Evolutionary conservation across 2,329 filamentous ascomycete species (phyloP), one percentile per base, ranked within the genome.

Genomic region (Arthrobotrys musiformis): DNA sequence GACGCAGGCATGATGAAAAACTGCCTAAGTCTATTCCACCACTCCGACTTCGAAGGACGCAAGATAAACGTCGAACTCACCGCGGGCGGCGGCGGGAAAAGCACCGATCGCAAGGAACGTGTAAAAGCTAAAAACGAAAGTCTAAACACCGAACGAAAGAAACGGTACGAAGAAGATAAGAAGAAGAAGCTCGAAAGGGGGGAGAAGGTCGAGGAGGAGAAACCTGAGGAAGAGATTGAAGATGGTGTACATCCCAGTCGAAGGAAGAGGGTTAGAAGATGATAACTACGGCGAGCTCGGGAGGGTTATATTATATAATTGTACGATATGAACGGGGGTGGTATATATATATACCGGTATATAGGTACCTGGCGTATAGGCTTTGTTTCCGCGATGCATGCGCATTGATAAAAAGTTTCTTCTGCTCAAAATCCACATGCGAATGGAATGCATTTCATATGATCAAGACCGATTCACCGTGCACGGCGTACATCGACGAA

Each of bases 61-160:
- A 91, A 90, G 84, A 95, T 98, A 81, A 97, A 97, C 82, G 92
- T 97, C 24, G 94, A 97, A 85, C 85, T 98, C 80, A 97, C 93
- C 87, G 94, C 92, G 72, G 93, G 93, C 62, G 94, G 94, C 44
- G 94, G 94, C 78, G 91, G 90, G 78, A 96, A 93, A 83, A 92
- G 89, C 54, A 87, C 89, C 78, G 85, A 87, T 69, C 87, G 94
- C 79, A 89, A 88, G 82, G 88, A 90, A 73, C 95, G 94, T 85
- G 93, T 97, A 83, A 87, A 89, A 81, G 88, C 88, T 73, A 97
- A 97, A 88, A 97, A 98, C 85, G 86, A 88, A 81, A 94, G 94
- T 85, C 87, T 97, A 66, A 89, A 92, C 80, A 92, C 90, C 79
- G 86, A 91, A 85, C 86, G 72, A 22, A 69, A 64, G 28, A 63